Base-by-base conservation (phyloP, 805 yeast genomes). In the Yueomyces sinensis region DNA sequence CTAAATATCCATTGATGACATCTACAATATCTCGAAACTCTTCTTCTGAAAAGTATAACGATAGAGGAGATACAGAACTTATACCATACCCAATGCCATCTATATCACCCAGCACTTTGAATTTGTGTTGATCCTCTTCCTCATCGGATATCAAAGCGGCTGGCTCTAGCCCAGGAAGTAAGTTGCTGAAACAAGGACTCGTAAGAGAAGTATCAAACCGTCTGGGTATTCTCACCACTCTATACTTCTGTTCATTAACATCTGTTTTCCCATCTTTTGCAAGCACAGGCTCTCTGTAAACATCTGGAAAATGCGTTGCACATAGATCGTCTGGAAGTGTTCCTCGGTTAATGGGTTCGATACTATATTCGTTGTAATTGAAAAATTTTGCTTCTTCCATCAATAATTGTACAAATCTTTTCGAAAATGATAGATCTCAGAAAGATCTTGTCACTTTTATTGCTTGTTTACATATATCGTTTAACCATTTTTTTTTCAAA, bases 171-270 rank as follows among this genome's bases (percentile, higher is more conserved):
- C 87, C 87, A 0, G 86, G 86, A 0, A 65, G 41, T 7, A 40
- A 49, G 1, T 51, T 50, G 7, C 80, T 73, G 48, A 78, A 79
- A 41, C 63, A 70, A 2, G 86, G 84, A 15, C 62, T 58, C 23
- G 41, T 39, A 2, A 51, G 31, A 3, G 64, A 58, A 9, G 46
- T 50, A 14, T 58, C 57, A 37, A 65, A 72, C 2, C 61, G 38
- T 40, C 86, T 52, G 4, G 89, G 84, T 3, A 79, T 62, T 34
- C 87, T 50, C 4, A 79, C 76, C n/a, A 80, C 63, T 38, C 89
- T 56, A 0, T 81, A 72, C 6, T 45, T 37, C 15, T 37, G 31
- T 3, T 33, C 38, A 3, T 59, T 49, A 1, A 46, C 65, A 47
- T 7, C 11, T 7, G 7, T 20, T 20, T 20, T 20, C n/a, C n/a